phyloP scores from a whole-genome alignment of 257 asterid genomes.

The Petrea volubilis region DNA sequence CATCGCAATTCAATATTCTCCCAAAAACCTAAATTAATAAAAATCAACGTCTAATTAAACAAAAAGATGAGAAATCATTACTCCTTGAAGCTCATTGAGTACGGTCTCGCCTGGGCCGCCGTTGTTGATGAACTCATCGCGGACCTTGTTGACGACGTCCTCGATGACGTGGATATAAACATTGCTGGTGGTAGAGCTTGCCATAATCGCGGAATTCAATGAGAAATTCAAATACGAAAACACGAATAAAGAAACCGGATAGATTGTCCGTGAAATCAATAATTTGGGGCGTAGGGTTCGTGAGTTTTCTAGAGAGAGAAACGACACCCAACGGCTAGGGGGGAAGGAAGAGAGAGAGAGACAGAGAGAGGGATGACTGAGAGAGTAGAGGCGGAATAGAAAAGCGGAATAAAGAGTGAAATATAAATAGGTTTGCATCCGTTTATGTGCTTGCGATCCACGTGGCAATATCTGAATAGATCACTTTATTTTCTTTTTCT shows the following conservation, averaged over 20 bases:
- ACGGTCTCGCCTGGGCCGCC: conserved; percentile 91
- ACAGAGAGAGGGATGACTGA: conserved; percentile 19
- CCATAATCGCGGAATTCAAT: conserved; percentile 44
- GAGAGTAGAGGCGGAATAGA: conserved; percentile 37
- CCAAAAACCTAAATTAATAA: conserved; percentile 28
- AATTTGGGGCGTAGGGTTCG: conserved; percentile 19
- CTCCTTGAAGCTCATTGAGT: conserved; percentile 92
- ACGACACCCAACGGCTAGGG: conserved; percentile 19
- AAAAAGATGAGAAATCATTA: conserved; percentile 29
- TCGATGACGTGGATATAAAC: conserved; percentile 85
- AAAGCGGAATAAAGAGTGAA: conserved; percentile 34
- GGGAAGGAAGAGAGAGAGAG: too few species aligned
- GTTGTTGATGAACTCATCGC: conserved; percentile 68
- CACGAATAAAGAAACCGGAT: neutral
- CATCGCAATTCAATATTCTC: neutral
- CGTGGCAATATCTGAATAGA: conserved; percentile 33
- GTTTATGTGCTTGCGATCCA: conserved; percentile 27
- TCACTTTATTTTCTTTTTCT: neutral
- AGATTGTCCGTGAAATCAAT: neutral
- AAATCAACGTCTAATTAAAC: neutral
- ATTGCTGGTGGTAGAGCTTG: conserved; percentile 72
- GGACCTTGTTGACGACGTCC: conserved; percentile 89
- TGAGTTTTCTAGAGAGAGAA: conserved; percentile 19
- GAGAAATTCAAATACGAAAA: neutral
- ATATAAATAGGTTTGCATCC: conserved; percentile 77